Percentiles rank a stretch among this genome's conserved stretches.
phyloP scores from a whole-genome alignment of 345 rosid species.

The Mangifera indica region DNA sequence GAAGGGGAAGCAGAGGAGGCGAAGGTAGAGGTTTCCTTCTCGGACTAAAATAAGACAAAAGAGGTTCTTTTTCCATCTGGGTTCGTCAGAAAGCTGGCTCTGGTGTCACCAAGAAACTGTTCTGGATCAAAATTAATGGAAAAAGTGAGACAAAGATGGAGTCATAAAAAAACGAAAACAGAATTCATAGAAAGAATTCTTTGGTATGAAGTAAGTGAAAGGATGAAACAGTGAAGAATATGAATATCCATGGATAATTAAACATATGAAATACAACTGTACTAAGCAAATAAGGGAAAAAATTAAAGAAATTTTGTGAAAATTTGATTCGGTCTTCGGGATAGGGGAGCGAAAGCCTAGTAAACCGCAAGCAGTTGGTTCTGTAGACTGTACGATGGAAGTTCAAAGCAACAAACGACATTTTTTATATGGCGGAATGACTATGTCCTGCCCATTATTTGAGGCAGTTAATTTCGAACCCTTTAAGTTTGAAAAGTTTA shows the following conservation, averaged over 20 bases:
- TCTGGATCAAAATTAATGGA: not conserved
- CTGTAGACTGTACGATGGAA: not conserved
- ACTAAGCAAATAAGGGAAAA: too few relatives aligned
- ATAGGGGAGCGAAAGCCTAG: not conserved
- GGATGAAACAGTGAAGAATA: not conserved
- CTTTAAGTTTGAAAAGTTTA: too few relatives aligned
- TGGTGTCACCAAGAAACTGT: not conserved
- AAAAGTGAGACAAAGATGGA: not conserved
- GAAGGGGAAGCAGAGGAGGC: slow-evolving; percentile 55
- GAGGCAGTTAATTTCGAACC: too few relatives aligned
- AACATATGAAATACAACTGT: not conserved
- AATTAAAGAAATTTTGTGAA: not conserved
- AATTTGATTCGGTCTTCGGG: slow-evolving; percentile 8
- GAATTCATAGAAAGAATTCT: not conserved
- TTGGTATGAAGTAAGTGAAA: not conserved
- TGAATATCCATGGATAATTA: not conserved
- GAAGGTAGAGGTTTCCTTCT: slow-evolving; percentile 29
- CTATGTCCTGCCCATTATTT: too few relatives aligned
- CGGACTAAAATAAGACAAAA: slow-evolving; percentile 50
- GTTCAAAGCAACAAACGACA: not conserved
- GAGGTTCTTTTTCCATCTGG: slow-evolving; percentile 61
- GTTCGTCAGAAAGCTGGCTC: slow-evolving; percentile 21
- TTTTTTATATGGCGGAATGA: too few relatives aligned
- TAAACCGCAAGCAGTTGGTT: not conserved
- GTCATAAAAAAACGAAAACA: not conserved